Percentiles rank a stretch among this genome's conserved stretches.
phyloP scores from a whole-genome alignment of 2,329 filamentous ascomycete species.

The Verticillium longisporum region DNA sequence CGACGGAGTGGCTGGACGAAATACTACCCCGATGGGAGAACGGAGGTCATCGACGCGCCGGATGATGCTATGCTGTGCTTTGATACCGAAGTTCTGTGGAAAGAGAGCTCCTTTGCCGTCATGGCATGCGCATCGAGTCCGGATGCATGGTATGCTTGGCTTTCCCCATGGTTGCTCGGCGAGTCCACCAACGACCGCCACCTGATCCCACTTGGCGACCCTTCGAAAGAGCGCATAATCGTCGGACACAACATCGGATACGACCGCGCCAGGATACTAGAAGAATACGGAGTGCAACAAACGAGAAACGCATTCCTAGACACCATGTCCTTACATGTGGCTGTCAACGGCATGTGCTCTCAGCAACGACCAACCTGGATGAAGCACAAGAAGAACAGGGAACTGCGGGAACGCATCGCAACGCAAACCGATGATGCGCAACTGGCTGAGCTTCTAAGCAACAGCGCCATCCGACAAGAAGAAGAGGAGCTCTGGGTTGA shows the following conservation, averaged over 20 bases:
- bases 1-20: conserved; percentile 87
- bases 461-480: conserved; percentile 62
- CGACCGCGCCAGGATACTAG: conserved; percentile 77
- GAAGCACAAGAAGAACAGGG: conserved; percentile 87
- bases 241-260: conserved; percentile 96
- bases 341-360: conserved; percentile 98
- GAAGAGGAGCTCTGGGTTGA: conserved; percentile 96
- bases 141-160: conserved; percentile 92
- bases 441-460: conserved; percentile 63
- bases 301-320: conserved; percentile 84
- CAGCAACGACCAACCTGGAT: conserved; percentile 95
- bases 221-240: conserved; percentile 64
- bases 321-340: conserved; percentile 97
- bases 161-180: conserved; percentile 89
- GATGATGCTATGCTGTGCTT: conserved; percentile 81
- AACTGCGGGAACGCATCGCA: conserved; percentile 73
- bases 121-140: conserved; percentile 94
- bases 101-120: conserved; percentile 83
- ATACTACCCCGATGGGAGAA: conserved; percentile 68
- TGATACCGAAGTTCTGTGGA: conserved; percentile 96
- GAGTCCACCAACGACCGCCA: conserved; percentile 74
- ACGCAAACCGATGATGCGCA: conserved; percentile 65
- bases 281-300: conserved; percentile 83
- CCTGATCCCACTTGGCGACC: conserved; percentile 80
- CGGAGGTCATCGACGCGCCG: conserved; percentile 67